Evolutionary conservation across 1,139 yeast species (phyloP), one percentile per base, ranked within the genome.

Genomic region (Saccharomycopsis hybrid): DNA sequence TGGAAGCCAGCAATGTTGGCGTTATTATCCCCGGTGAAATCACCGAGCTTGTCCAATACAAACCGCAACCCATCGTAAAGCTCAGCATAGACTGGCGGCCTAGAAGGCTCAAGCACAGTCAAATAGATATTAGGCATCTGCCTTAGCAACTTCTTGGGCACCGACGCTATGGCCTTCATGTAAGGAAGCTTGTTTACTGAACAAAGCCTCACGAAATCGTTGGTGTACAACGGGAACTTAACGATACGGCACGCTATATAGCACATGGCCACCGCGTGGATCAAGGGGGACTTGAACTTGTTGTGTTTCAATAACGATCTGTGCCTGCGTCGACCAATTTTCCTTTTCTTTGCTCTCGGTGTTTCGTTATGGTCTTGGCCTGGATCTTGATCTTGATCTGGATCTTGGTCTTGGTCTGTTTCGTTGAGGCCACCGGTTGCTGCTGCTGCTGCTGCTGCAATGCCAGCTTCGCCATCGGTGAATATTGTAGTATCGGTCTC

Each of bases 221-320:
- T 58, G 2, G 67, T 50, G 54, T 70, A 73, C 4, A 75, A 53
- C 1, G 78, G 78, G 43, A 65, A 60, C 45, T 66, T 65, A 44
- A 73, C 56, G 52, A 68, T 65, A 5, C 70, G 56, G 2, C 68
- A 60, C 1, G 75, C 67, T 40, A 72, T 56, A 57, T 72, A 75
- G 9, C 74, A 58, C 1, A 75, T 30, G 9, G 38, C 43, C 7
- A 53, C 18, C 3, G 54, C 41, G 41, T 50, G 53, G 9, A 53
- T 40, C n/a, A 51, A 5, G 18, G 52, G 52, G 18, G 49, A 11
- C 4, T 11, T 31, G 29, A 37, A 38, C 4, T 4, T n/a, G 7
- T 8, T 18, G n/a, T 43, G 42, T 24, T 8, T 11, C 13, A 9
- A 13, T 35, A 18, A 13, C 7, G 18, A 32, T 30, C 7, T 39